Base-by-base conservation (phyloP, 1,284 basidiomycete genomes). In the Ustilago esculenta region DNA sequence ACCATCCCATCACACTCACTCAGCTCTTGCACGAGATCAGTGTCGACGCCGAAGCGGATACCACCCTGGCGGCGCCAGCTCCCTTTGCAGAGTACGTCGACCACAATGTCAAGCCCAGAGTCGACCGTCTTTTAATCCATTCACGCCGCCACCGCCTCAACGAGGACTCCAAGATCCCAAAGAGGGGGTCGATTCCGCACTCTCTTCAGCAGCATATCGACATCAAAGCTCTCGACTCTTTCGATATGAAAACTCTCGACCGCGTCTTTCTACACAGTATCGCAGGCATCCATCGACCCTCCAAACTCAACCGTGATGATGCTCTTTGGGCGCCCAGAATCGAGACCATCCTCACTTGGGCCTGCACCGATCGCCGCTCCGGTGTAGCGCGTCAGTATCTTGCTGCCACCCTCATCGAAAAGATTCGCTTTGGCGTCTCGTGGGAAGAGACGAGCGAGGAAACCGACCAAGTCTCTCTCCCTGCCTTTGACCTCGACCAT, bases 271-370 rank as follows among this genome's bases (percentile, higher is more conserved):
- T 69, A 15, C 58, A 57, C 23, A 32, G 18, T 5, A 15, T 35
- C 1, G 1, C 30, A 1, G 42, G 29, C 29, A 24, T 36, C 36
- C 33, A 39, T 17, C 52, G 45, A 0, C 20, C 42, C 15, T 21
- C 45, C n/a, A 69, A 47, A 25, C 36, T 37, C 21, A 37, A 45
- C 10, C 59, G 58, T 11, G 55, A 58, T 37, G 66, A 69, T 30
- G 45, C 40, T 4, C 10, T 49, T 18, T 69, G 66, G 66, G 41
- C 55, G n/a, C 25, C 55, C 1, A 37, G 61, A 20, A 46, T 71
- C 18, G 88, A 90, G 72, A 87, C 90, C 51, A 86, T 94, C 3
- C 86, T 95, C 23, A 91, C 90, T 0, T 95, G 92, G 93, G 88
- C 89, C 63, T 89, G 93, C 51, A 91, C 91, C 0, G 87, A 89